A percentile compares a stretch with the other conserved stretches of the same genome.
Conservation (phyloP, 768 basidiomycete species). For the Naganishia onofrii region DNA sequence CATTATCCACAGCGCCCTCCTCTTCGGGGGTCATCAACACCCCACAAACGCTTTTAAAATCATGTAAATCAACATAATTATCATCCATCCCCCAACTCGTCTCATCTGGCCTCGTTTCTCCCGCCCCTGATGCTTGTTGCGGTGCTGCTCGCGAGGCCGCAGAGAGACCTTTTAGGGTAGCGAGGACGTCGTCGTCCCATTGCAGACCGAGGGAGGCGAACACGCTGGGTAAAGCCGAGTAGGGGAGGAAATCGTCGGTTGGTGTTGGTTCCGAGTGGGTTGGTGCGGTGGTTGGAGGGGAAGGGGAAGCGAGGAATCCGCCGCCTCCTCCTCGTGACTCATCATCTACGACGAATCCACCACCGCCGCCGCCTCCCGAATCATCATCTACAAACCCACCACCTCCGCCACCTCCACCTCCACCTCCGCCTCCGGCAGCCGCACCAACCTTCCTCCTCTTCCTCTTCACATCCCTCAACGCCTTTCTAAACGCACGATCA, state of each 20-base stretch:
- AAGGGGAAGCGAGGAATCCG: constrained; percentile 31
- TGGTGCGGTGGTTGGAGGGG: neutral
- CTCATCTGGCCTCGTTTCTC: neutral
- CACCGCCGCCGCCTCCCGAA: constrained; percentile 20
- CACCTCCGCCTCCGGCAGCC: neutral
- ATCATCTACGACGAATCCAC: constrained; percentile 34
- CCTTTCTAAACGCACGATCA: constrained; percentile 45
- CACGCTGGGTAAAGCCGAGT: constrained; percentile 39
- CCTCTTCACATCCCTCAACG: constrained; percentile 36
- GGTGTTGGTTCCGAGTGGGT: neutral
- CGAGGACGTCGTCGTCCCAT: constrained; percentile 48
- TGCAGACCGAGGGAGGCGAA: constrained; percentile 42
- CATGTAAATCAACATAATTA: constrained; percentile 33
- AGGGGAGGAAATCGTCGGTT: constrained; percentile 34
- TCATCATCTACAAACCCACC: constrained; percentile 3
- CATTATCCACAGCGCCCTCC: constrained; percentile 5
- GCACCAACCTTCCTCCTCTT: constrained; percentile 14
- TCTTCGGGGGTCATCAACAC: constrained; percentile 45
- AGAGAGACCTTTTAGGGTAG: constrained; percentile 37
- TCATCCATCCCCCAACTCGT: constrained; percentile 11
- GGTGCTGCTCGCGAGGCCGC: constrained; percentile 1
- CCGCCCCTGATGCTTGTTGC: constrained; percentile 28
- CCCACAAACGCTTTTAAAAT: constrained; percentile 50
- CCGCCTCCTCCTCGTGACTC: constrained; percentile 32
- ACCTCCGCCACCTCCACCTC: too few species aligned